Percentiles rank a stretch among this genome's conserved stretches.
Conservation (phyloP, 2,329 filamentous ascomycete genomes). For the Colletotrichum lini region DNA sequence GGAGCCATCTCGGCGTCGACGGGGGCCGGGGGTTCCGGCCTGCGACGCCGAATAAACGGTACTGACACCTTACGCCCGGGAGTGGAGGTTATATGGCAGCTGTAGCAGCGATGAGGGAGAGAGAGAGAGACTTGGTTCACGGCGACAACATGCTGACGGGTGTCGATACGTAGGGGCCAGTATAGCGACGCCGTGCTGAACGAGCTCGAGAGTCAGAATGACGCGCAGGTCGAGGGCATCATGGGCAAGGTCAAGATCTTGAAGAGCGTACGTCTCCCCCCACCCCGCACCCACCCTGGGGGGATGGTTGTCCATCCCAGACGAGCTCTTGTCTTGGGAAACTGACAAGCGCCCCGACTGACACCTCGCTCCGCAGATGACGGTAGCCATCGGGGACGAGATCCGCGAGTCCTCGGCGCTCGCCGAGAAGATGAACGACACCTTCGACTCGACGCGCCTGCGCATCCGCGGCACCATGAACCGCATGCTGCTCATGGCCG, state of each 20-base stretch:
- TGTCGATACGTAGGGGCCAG: constrained; percentile 74
- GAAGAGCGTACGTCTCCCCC: constrained; percentile 79
- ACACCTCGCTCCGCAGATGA: constrained; percentile 73
- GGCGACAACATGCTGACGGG: constrained; percentile 12
- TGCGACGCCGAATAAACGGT: constrained; percentile 81
- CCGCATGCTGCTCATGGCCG: constrained; percentile 95
- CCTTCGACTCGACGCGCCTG: constrained; percentile 87
- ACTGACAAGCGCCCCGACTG: neutral
- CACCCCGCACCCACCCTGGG: neutral
- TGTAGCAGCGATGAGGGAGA: neutral
- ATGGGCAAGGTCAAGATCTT: constrained; percentile 89
- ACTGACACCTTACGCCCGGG: constrained; percentile 45
- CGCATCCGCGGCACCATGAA: constrained; percentile 94
- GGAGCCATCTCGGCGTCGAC: constrained; percentile 50
- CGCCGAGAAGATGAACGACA: constrained; percentile 95
- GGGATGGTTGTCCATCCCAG: no score
- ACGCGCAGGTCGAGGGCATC: constrained; percentile 90
- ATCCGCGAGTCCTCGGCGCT: constrained; percentile 91
- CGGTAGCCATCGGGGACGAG: constrained; percentile 92
- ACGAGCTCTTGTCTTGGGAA: neutral
- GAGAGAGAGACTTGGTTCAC: neutral
- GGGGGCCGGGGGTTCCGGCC: constrained; percentile 66
- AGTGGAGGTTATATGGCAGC: neutral
- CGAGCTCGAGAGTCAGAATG: constrained; percentile 96
- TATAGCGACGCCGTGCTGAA: constrained; percentile 93